phyloP scores from a whole-genome alignment of 768 basidiomycete species.

The Russula griseocarnosa region DNA sequence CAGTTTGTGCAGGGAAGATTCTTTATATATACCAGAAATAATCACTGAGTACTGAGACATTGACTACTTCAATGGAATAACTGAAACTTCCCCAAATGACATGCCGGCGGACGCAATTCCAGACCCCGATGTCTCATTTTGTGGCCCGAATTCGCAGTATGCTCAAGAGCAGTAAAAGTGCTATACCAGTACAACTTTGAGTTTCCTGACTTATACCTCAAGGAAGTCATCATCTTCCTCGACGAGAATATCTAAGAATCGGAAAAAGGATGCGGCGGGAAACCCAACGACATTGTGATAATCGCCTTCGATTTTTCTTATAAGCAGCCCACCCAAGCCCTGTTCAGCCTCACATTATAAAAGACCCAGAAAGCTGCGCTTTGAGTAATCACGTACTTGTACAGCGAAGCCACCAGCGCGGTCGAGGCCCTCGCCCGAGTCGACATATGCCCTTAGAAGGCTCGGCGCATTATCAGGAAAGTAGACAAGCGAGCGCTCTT shows the following conservation, averaged over 20 bases:
- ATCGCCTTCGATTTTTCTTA: conserved; percentile 85
- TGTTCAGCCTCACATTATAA: conserved; percentile 31
- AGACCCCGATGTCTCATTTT: conserved; percentile 6
- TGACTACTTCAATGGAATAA: too few relatives aligned
- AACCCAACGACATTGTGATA: conserved; percentile 92
- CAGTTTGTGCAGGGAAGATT: not conserved
- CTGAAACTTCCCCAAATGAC: not conserved
- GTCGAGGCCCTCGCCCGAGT: conserved; percentile 80
- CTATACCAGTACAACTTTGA: not conserved
- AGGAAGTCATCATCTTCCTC: conserved; percentile 79
- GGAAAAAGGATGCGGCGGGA: conserved; percentile 82
- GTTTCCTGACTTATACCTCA: conserved; percentile 22
- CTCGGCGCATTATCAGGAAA: conserved; percentile 61
- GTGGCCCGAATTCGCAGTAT: not conserved
- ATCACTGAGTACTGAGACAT: not conserved
- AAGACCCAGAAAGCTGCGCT: conserved; percentile 1
- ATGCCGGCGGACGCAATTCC: not conserved
- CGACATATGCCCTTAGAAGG: conserved; percentile 72
- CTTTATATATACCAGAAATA: not conserved
- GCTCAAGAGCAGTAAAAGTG: not conserved
- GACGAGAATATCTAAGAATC: conserved; percentile 59
- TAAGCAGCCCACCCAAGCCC: conserved; percentile 77
- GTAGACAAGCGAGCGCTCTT: conserved; percentile 76
- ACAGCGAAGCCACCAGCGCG: conserved; percentile 93
- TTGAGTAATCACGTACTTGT: conserved; percentile 52